Percentiles rank a stretch among this genome's conserved stretches.
Conservation (phyloP, 139 green algal genomes). For the Haematococcus lacustris region DNA sequence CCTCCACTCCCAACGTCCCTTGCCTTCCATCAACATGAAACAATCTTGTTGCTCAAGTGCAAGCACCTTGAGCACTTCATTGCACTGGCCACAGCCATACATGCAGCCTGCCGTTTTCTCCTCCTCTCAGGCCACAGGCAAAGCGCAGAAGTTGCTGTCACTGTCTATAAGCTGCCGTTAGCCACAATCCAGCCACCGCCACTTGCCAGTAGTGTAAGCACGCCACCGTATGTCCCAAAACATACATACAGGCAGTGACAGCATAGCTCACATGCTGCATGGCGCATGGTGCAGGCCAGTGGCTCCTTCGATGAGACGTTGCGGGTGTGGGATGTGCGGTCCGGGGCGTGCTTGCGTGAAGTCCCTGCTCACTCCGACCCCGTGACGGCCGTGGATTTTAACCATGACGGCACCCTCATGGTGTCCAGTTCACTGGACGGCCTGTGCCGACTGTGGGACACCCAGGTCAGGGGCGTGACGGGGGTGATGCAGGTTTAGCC, state of each 20-base stretch:
- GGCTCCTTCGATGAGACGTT: conserved; percentile 90
- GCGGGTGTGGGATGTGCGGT: conserved; percentile 75
- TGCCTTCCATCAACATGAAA: background rate
- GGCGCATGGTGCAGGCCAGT: conserved; percentile 53
- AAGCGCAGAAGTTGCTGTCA: no score
- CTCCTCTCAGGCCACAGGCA: no score
- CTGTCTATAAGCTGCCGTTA: no score
- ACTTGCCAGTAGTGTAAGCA: no score
- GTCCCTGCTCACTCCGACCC: conserved; percentile 89
- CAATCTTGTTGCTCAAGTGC: no score
- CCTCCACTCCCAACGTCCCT: background rate
- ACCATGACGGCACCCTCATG: conserved; percentile 63
- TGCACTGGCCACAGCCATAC: no score
- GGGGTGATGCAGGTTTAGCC: background rate
- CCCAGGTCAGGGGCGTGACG: background rate
- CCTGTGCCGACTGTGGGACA: conserved; percentile 56
- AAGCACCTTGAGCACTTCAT: no score
- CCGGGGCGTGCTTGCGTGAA: conserved; percentile 50
- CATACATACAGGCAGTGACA: no score
- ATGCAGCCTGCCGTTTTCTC: no score
- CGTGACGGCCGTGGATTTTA: conserved; percentile 73
- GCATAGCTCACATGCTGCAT: no score
- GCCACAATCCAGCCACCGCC: no score
- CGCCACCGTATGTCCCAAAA: no score
- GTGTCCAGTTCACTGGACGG: conserved; percentile 75